Conservation (phyloP, 1,284 basidiomycete genomes). For the Trichosporon sp. region DNA sequence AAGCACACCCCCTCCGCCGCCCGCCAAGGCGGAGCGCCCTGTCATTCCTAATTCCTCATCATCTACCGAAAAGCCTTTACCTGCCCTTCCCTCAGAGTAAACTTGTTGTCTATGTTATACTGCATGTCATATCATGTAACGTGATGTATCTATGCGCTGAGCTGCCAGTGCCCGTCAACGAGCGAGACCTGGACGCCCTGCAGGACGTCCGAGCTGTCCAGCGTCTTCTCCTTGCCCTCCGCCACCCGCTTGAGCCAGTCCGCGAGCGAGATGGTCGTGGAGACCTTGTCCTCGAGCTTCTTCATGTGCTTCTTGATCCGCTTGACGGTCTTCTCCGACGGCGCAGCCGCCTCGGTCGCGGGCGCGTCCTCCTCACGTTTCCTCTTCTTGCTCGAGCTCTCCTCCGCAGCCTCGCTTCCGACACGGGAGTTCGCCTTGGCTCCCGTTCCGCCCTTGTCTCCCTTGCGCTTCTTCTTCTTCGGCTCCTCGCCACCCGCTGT, state of each 20-base stretch:
- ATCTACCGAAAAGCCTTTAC: constrained; percentile 5
- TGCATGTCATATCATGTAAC: constrained; percentile 12
- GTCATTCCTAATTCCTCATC: background rate
- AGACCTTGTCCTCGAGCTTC: constrained; percentile 27
- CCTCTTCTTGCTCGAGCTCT: constrained; percentile 36
- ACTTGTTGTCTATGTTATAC: constrained; percentile 6
- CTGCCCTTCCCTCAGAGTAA: constrained; percentile 2
- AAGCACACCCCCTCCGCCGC: background rate
- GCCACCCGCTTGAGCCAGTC: constrained; percentile 26
- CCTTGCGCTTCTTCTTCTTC: constrained; percentile 45
- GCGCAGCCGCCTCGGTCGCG: background rate
- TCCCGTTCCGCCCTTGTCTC: constrained; percentile 49
- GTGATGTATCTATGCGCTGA: constrained; percentile 22
- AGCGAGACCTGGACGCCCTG: constrained; percentile 28
- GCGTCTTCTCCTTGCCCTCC: constrained; percentile 30
- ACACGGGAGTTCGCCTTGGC: constrained; percentile 43
- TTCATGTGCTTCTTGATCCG: constrained; percentile 37
- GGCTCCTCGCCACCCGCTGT: constrained; percentile 18
- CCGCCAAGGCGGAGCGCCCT: background rate
- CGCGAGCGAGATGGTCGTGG: constrained; percentile 15
- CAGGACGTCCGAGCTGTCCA: constrained; percentile 31
- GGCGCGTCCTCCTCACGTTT: constrained; percentile 26
- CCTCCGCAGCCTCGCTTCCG: constrained; percentile 34
- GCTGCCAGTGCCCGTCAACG: constrained; percentile 33
- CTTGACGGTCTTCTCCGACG: constrained; percentile 36